phyloP scores from a whole-genome alignment of 257 asterid species.

The Mentha longifolia region DNA sequence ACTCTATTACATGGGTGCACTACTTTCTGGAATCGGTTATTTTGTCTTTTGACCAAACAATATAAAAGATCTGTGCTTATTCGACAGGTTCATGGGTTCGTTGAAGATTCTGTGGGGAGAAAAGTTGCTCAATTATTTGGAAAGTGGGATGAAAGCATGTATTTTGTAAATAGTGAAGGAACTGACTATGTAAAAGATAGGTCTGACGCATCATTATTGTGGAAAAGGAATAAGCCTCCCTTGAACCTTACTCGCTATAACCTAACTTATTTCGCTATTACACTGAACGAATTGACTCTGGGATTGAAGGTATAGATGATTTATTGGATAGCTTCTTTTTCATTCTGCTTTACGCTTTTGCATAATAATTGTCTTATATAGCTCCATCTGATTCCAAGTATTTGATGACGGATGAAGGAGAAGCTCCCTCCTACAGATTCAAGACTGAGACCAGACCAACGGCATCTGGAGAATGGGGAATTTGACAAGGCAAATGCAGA shows the following conservation, averaged over 20 bases:
- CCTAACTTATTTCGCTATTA: slow-evolving; percentile 81
- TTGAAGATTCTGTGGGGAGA: slow-evolving; percentile 73
- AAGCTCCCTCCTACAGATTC: slow-evolving; percentile 98
- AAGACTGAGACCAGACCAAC: slow-evolving; percentile 92
- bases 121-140: slow-evolving; percentile 77
- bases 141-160: slow-evolving; percentile 92
- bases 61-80: slow-evolving; percentile 31
- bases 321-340: slow-evolving; percentile 22
- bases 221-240: slow-evolving; percentile 74
- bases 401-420: slow-evolving; percentile 73
- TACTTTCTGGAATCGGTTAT: no score
- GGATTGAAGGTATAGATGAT: slow-evolving; percentile 72
- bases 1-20: no score
- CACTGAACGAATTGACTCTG: slow-evolving; percentile 79
- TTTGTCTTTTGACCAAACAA: slow-evolving; percentile 14
- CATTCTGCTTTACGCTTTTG: slow-evolving; percentile 28
- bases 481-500: slow-evolving; percentile 86
- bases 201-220: slow-evolving; percentile 60
- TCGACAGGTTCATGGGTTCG: slow-evolving; percentile 85
- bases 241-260: slow-evolving; percentile 72
- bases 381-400: slow-evolving; percentile 56
- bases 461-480: slow-evolving; percentile 87
- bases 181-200: slow-evolving; percentile 54
- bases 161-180: slow-evolving; percentile 67
- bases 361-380: slow-evolving; percentile 43